Conservation (phyloP, 1,284 basidiomycete species). For the Malassezia brasiliensis region DNA sequence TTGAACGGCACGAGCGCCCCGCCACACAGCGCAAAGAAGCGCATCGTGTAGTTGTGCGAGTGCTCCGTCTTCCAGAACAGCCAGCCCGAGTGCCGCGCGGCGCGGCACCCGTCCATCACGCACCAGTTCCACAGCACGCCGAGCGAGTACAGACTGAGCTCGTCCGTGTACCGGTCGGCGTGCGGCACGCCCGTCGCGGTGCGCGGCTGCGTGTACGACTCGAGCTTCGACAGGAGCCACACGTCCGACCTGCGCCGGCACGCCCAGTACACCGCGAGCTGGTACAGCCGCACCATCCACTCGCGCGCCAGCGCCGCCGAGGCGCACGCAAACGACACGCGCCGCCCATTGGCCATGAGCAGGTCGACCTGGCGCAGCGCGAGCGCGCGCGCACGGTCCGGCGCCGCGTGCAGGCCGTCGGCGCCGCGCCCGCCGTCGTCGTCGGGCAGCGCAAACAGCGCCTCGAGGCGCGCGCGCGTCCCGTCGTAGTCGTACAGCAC, state of each 20-base stretch:
- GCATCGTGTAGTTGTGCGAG: conserved; percentile 30
- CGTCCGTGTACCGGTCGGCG: conserved; percentile 1
- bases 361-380: conserved; percentile 68
- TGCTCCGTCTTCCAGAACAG: conserved; percentile 53
- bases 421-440: conserved; percentile 66
- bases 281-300: conserved; percentile 65
- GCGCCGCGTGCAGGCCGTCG: conserved; percentile 52
- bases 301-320: conserved; percentile 57
- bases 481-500: conserved; percentile 14
- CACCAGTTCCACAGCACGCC: conserved; percentile 70
- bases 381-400: conserved; percentile 54
- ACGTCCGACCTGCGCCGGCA: conserved; percentile 62
- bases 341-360: conserved; percentile 59
- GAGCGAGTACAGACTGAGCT: conserved; percentile 54
- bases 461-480: conserved; percentile 1
- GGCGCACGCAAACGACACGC: conserved; percentile 60
- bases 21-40: conserved; percentile 37
- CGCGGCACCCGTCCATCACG: conserved; percentile 61
- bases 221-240: conserved; percentile 62
- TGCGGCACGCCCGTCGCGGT: background rate
- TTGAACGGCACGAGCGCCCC: conserved; percentile 41
- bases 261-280: conserved; percentile 65
- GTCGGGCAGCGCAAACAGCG: conserved; percentile 1
- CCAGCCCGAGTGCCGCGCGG: conserved; percentile 62
- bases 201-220: background rate